These are phyloP conservation scores for Trametes gibbosa DNA, from an alignment of 768 basidiomycete genomes.

Conservation along the genomic window DNA sequence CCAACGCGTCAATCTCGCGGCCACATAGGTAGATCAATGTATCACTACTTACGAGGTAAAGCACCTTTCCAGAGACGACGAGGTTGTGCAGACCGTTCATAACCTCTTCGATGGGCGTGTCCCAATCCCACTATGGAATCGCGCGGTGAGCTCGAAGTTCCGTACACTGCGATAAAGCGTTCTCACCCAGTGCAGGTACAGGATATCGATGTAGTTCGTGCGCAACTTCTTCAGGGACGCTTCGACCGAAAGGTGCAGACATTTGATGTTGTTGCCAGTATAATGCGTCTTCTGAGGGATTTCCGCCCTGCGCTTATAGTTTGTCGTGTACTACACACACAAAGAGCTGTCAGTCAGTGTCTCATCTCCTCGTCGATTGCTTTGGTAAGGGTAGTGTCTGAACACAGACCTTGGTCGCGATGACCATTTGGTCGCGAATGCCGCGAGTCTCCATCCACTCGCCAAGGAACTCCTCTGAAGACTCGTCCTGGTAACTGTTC, in stretches of 20 bases:
- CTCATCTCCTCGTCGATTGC: too few species aligned
- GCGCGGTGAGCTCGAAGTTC: conserved; percentile 39
- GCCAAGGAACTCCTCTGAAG: conserved; percentile 53
- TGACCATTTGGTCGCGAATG: conserved; percentile 46
- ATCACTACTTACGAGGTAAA: conserved; percentile 25
- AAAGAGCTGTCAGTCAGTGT: too few species aligned
- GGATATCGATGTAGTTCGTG: conserved; percentile 44
- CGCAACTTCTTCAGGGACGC: conserved; percentile 40
- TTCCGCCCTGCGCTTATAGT: conserved; percentile 22
- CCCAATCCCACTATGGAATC: conserved; percentile 52
- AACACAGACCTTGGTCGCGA: conserved; percentile 41
- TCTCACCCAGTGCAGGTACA: conserved; percentile 41
- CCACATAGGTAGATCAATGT: too few species aligned
- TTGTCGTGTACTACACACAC: conserved; percentile 23
- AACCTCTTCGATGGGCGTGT: conserved; percentile 52
- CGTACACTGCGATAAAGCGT: conserved; percentile 34
- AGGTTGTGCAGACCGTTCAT: conserved; percentile 54
- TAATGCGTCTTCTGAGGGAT: conserved; percentile 27
- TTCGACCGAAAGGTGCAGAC: conserved; percentile 33
- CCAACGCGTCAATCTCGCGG: not conserved
- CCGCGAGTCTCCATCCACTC: conserved; percentile 48
- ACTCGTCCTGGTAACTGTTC: conserved; percentile 51
- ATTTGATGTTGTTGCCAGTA: conserved; percentile 40
- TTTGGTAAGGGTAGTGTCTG: not conserved
- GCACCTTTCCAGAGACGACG: conserved; percentile 48